A percentile compares a stretch with the other conserved stretches of the same genome.
These are phyloP conservation scores for Dryas drummondii DNA, from an alignment of 306 rosid genomes.

Conservation along the genomic window DNA sequence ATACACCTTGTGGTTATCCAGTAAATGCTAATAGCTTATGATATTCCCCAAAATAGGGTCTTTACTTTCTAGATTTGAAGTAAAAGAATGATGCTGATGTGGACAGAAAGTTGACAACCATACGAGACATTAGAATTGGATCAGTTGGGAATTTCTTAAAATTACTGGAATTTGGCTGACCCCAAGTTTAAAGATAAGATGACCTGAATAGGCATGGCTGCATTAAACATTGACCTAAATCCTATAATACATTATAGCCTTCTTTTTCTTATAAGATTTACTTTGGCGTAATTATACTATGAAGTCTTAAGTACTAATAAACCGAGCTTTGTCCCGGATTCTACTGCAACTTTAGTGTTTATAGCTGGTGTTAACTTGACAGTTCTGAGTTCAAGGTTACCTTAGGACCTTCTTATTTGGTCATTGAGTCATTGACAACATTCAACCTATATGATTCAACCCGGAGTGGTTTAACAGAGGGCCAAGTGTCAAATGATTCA, in stretches of 20 bases:
- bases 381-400: neutral
- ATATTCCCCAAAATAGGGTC: neutral
- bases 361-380: neutral
- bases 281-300: too few relatives aligned
- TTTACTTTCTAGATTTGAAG: neutral
- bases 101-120: neutral
- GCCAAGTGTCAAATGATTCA: conserved; percentile 1
- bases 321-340: neutral
- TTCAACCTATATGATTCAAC: neutral
- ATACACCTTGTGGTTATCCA: neutral
- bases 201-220: neutral
- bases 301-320: too few relatives aligned
- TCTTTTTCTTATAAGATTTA: too few relatives aligned
- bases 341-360: conserved; percentile 4
- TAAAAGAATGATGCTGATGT: neutral
- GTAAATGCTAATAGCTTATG: neutral
- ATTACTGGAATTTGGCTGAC: neutral
- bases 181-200: neutral
- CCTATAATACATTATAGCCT: too few relatives aligned
- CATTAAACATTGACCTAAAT: too few relatives aligned
- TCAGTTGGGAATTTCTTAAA: neutral
- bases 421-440: neutral
- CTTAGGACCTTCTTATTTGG: neutral
- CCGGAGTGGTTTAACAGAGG: neutral
- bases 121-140: neutral